These are phyloP conservation scores for Leptomonas seymouri DNA, from an alignment of 208 protist species.

Conservation along the genomic window DNA sequence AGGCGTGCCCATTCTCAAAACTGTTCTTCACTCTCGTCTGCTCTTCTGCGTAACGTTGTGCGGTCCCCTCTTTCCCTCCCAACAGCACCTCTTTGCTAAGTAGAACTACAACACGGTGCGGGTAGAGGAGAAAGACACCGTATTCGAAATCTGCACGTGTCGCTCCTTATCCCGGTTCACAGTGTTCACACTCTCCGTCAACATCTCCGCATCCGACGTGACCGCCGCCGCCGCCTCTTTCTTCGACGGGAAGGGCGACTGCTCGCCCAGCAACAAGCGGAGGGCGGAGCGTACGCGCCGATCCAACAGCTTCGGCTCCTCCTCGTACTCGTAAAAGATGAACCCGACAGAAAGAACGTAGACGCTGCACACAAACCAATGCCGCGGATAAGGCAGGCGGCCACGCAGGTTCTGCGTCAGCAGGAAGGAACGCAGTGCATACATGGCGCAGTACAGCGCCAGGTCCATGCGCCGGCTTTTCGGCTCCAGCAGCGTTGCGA, in stretches of 20 bases:
- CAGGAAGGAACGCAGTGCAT: slow-evolving; percentile 79
- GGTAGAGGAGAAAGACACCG: slow-evolving; percentile 23
- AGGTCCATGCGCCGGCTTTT: slow-evolving; percentile 85
- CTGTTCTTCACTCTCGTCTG: too few species aligned
- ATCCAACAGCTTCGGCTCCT: slow-evolving; percentile 69
- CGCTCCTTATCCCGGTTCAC: slow-evolving; percentile 22
- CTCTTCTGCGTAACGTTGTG: too few species aligned
- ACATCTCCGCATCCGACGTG: slow-evolving; percentile 9
- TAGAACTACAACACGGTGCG: slow-evolving; percentile 10
- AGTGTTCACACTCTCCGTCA: slow-evolving; percentile 1
- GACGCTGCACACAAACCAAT: slow-evolving; percentile 64
- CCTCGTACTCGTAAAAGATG: slow-evolving; percentile 83
- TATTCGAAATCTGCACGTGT: slow-evolving; percentile 27
- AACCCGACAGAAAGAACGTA: slow-evolving; percentile 78
- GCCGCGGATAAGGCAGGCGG: slow-evolving; percentile 71
- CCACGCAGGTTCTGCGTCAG: slow-evolving; percentile 78
- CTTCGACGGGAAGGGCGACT: slow-evolving; percentile 11
- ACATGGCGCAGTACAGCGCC: slow-evolving; percentile 82
- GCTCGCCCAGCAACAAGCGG: slow-evolving; percentile 57
- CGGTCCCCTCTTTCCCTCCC: too few species aligned
- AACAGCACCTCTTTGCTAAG: too few species aligned
- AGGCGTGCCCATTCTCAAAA: too few species aligned
- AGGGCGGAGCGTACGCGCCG: slow-evolving; percentile 55
- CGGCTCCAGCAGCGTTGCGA: slow-evolving; percentile 80
- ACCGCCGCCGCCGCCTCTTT: slow-evolving; percentile 6